Conservation (phyloP, 345 rosid species). For the Erucastrum elatum region DNA sequence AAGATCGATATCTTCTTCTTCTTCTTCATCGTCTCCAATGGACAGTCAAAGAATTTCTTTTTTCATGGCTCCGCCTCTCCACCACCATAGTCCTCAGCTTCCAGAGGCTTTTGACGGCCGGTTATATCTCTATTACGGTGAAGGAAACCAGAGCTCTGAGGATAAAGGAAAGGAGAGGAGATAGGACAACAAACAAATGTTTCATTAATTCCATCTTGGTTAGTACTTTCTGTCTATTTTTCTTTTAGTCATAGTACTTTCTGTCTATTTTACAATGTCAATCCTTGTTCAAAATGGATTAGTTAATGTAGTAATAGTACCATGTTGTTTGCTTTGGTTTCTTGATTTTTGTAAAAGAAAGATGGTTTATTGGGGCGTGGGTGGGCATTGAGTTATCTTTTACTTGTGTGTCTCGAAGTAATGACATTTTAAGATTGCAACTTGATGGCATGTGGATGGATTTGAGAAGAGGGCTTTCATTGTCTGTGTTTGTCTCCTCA, state of each 20-base stretch:
- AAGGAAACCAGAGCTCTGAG: conserved; percentile 61
- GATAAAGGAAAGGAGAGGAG: conserved; percentile 74
- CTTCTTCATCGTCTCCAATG: conserved; percentile 41
- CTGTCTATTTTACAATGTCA: neutral
- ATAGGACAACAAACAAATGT: conserved; percentile 36
- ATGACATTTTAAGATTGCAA: conserved; percentile 20
- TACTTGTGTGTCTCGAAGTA: conserved; percentile 29
- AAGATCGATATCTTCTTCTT: conserved; percentile 52
- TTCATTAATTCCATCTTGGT: conserved; percentile 46
- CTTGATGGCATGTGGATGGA: conserved; percentile 22
- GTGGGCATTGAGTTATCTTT: conserved; percentile 23
- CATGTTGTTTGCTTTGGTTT: conserved; percentile 39
- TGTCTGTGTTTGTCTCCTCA: conserved; percentile 65
- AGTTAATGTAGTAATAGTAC: conserved; percentile 9
- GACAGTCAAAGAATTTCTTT: conserved; percentile 61
- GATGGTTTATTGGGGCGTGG: conserved; percentile 38
- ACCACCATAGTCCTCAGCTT: conserved; percentile 55
- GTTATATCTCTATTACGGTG: conserved; percentile 47
- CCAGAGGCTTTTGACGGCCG: conserved; percentile 41
- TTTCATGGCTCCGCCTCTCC: conserved; percentile 61
- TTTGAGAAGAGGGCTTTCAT: conserved; percentile 40
- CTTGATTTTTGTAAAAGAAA: conserved; percentile 51
- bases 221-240: conserved; percentile 12
- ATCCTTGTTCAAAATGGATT: neutral
- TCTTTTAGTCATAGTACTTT: neutral